Conservation (phyloP, 192 early-diverging fungal genomes). For the Podila epicladia region DNA sequence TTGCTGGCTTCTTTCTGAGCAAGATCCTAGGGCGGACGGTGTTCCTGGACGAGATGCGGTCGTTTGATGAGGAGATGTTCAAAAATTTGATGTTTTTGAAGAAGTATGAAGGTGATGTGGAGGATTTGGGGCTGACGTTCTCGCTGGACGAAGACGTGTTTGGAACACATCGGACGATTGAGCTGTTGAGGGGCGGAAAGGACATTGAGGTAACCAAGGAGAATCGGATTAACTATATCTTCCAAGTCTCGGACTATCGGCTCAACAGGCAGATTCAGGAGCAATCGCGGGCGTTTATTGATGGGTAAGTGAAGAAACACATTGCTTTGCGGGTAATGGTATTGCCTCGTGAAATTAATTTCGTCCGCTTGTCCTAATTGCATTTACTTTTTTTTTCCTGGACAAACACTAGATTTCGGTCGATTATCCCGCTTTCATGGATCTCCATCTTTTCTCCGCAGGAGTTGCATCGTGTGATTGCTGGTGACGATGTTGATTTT, state of each 20-base stretch:
- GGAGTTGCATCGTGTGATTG: constrained; percentile 81
- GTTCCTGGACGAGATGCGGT: constrained; percentile 67
- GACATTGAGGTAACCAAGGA: constrained; percentile 61
- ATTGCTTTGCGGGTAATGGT: constrained; percentile 54
- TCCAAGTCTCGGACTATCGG: constrained; percentile 79
- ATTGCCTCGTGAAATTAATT: constrained; percentile 48
- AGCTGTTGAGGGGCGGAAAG: constrained; percentile 35
- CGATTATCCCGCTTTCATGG: constrained; percentile 82
- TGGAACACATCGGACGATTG: constrained; percentile 53
- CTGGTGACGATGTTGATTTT: constrained; percentile 70
- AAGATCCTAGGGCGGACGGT: constrained; percentile 65
- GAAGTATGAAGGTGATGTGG: constrained; percentile 69
- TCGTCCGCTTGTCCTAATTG: neutral
- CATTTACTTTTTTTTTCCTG: neutral
- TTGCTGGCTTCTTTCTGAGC: constrained; percentile 67
- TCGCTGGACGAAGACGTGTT: constrained; percentile 67
- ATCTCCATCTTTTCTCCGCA: constrained; percentile 87
- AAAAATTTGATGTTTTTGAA: constrained; percentile 66
- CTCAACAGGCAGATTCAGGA: constrained; percentile 72
- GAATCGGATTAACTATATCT: constrained; percentile 70
- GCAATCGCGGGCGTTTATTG: constrained; percentile 80
- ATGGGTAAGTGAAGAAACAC: constrained; percentile 59
- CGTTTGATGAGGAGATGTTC: constrained; percentile 63
- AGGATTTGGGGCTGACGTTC: constrained; percentile 72
- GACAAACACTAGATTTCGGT: constrained; percentile 47